A percentile compares a stretch with the other conserved stretches of the same genome.
phyloP scores from a whole-genome alignment of 495 filamentous ascomycete species.

The Penicillium coffeae region DNA sequence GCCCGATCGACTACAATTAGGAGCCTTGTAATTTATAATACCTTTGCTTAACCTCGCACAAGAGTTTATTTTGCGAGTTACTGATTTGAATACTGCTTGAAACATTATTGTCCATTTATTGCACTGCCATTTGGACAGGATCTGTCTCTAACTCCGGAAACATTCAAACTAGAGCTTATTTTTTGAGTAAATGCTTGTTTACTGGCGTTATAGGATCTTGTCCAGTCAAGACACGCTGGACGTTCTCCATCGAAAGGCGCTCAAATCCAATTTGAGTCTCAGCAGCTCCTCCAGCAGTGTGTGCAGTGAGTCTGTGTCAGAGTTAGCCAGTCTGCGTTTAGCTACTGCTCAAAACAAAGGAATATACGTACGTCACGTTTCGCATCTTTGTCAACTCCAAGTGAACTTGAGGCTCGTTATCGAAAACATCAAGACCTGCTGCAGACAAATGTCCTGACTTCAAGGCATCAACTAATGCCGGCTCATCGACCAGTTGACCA shows the following conservation, averaged over 20 bases:
- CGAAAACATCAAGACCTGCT: slow-evolving; percentile 9
- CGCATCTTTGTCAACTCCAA: slow-evolving; percentile 6
- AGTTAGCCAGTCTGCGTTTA: not conserved
- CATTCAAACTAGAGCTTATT: not conserved
- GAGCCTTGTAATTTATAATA: too few relatives aligned
- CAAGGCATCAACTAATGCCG: slow-evolving; percentile 9
- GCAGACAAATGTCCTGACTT: slow-evolving; percentile 11
- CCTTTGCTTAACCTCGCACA: too few relatives aligned
- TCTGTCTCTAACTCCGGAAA: too few relatives aligned
- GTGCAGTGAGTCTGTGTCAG: slow-evolving; percentile 6
- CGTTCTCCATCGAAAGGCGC: slow-evolving; percentile 13
- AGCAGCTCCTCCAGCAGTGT: slow-evolving; percentile 11
- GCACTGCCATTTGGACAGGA: too few relatives aligned
- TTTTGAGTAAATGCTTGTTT: slow-evolving; percentile 9
- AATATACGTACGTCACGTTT: slow-evolving; percentile 11
- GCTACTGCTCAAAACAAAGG: not conserved
- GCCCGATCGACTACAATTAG: slow-evolving; percentile 2
- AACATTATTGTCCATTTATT: too few relatives aligned
- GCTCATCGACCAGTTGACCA: slow-evolving; percentile 8
- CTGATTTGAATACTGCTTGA: too few relatives aligned
- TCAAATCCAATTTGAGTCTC: slow-evolving; percentile 16
- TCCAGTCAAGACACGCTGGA: slow-evolving; percentile 11
- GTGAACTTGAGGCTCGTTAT: slow-evolving; percentile 12
- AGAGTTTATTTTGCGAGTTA: too few relatives aligned
- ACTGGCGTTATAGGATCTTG: slow-evolving; percentile 10